These are phyloP conservation scores for Actinidia arguta DNA, from an alignment of 179 eudicot species.

Conservation along the genomic window DNA sequence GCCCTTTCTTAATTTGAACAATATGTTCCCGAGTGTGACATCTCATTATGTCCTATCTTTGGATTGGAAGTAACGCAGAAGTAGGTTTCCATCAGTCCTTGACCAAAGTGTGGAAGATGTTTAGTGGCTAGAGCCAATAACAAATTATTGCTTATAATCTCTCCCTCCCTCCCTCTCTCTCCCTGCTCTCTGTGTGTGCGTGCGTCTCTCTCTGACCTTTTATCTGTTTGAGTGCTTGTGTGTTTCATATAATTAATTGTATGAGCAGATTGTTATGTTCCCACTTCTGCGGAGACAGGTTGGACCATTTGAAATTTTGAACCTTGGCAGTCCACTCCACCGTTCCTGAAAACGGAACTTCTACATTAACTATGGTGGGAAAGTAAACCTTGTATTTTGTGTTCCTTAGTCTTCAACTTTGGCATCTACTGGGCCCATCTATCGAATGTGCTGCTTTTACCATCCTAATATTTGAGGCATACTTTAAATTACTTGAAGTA, in stretches of 20 bases:
- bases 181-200: not conserved
- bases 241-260: not conserved
- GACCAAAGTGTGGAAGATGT: too few species aligned
- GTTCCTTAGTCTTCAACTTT: not conserved
- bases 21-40: slow-evolving; percentile 8
- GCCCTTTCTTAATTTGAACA: not conserved
- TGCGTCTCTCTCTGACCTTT: not conserved
- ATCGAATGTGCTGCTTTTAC: not conserved
- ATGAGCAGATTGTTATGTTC: not conserved
- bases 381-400: not conserved
- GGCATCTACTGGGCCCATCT: not conserved
- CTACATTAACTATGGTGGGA: not conserved
- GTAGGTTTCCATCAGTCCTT: too few species aligned
- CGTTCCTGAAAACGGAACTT: not conserved
- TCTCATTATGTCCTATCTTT: not conserved
- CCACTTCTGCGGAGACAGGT: not conserved
- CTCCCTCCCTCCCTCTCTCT: too few species aligned
- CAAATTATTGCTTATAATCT: too few species aligned
- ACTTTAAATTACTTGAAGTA: too few species aligned
- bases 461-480: too few species aligned
- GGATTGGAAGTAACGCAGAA: too few species aligned
- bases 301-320: too few species aligned
- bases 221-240: not conserved
- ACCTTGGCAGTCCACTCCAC: too few species aligned
- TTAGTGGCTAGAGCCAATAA: too few species aligned